Evolutionary conservation across 2,329 filamentous ascomycete genomes (phyloP), one percentile per base, ranked within the genome.

Genomic region (Colletotrichum sp.): DNA sequence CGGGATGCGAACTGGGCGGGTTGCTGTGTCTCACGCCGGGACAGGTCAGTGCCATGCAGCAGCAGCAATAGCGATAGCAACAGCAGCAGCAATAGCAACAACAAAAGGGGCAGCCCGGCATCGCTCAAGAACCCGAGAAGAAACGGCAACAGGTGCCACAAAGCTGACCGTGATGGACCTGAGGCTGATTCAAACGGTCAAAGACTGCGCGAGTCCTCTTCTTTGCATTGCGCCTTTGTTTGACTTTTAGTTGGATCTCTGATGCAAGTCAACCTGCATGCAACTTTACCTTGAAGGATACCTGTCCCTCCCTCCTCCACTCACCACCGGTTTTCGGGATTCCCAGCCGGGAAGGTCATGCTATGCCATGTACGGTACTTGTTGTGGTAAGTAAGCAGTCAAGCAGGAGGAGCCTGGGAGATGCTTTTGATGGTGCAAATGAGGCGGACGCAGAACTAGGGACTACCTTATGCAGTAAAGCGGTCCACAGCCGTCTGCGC

Each of bases 11-110:
- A 38, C 21, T 43, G 21, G 61, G 30, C 62, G 26, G 52, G 26
- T 56, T 34, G n/a, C 73, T 43, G 32, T 66, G 69, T 75, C 73
- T 73, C 62, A 43, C 69, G 61, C 70, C 38, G 43, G 69, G 70
- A 72, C 67, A 62, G 58, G 69, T 73, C 73, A 68, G 69, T 75
- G 73, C 62, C 38, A 73, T 67, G 69, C 56, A 73, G n/a, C 34
- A 56, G 12, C 26, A 73, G n/a, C 52, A 66, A 34, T 30, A 55
- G n/a, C 52, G 66, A 34, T 28, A 55, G 61, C 48, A 60, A 30
- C 21, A 61, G 28, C n/a, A 69, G 30, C 30, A 73, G n/a, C 61
- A 75, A 34, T 52, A 55, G 61, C 48, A 60, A 38, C 48, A 60
- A 55, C 30, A 52, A 52, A 52, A 52, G 43, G 43, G 43, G 43